Evolutionary conservation across 371 early-diverging fungal genomes (phyloP), one percentile per base, ranked within the genome.

Genomic region (Basidiobolus heterosporus): DNA sequence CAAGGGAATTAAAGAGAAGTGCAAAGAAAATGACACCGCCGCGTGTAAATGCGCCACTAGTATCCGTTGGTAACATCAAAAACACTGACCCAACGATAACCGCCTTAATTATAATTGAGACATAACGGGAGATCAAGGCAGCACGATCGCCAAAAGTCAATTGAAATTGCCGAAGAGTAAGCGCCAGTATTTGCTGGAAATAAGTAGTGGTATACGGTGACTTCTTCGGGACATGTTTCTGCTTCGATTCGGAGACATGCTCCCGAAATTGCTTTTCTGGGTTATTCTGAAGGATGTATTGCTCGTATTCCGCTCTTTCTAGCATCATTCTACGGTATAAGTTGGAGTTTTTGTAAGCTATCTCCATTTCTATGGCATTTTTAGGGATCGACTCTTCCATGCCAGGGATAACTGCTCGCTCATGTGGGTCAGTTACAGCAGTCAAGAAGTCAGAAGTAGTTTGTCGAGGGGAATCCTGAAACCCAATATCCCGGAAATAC

Each of bases 361-460:
- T 30, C 48, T 67, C 64, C 20, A 72, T 67, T 41, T 63, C 60
- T 6, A 36, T 36, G 5, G 64, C 45, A 11, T 50, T 47, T 2
- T 45, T 44, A 0, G 72, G 72, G 0, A 58, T 63, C 40, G 36
- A 46, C 16, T 55, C 55, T 52, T 73, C 72, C 36, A 52, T 61
- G 1, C 73, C 74, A 2, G 65, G 59, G 18, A 57, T 49, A 14
- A 69, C 48, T 17, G 58, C 52, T 40, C 73, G 68, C 50, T 78
- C 78, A 13, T 67, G 53, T 15, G 64, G 53, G 47, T 71, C 53
- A 44, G 71, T 76, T 14, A 75, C 44, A 39, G 80, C 75, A 14
- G 82, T 74, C 48, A 85, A 69, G 44, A 77, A 82, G 46, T 83
- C 84, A 1, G 82, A 66, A 0, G 69, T 70, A 2, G 78, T 79